A percentile compares a stretch with the other conserved stretches of the same genome.
Conservation (phyloP, 1,139 yeast genomes). For the Yamadazyma pseudoaaseri region DNA sequence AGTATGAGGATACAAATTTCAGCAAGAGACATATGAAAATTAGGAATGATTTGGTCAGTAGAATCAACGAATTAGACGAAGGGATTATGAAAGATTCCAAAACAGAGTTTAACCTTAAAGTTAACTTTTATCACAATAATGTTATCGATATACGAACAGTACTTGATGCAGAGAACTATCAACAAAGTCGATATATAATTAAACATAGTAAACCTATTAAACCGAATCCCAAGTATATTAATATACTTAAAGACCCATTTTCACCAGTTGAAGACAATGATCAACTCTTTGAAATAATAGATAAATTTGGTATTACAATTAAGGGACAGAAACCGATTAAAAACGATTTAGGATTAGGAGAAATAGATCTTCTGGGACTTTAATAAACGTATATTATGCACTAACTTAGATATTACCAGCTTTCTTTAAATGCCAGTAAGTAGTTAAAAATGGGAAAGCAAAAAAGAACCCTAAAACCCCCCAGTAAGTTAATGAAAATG, state of each 20-base stretch:
- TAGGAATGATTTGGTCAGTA: conserved; percentile 31
- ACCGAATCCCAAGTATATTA: conserved; percentile 12
- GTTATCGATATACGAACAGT: conserved; percentile 26
- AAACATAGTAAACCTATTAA: conserved; percentile 12
- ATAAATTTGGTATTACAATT: conserved; percentile 12
- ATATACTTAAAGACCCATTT: conserved; percentile 12
- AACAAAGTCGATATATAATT: conserved; percentile 12
- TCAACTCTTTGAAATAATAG: conserved; percentile 9
- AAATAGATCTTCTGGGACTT: not conserved
- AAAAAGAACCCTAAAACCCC: conserved; percentile 65
- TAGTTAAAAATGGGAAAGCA: conserved; percentile 65
- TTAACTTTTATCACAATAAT: conserved; percentile 25
- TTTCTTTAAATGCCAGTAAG: conserved; percentile 72
- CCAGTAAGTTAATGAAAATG: conserved; percentile 79
- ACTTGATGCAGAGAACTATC: conserved; percentile 28
- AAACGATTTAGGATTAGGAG: too few species aligned
- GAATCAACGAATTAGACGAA: conserved; percentile 35
- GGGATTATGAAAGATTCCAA: conserved; percentile 21
- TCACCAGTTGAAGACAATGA: conserved; percentile 12
- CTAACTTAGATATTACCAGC: conserved; percentile 43
- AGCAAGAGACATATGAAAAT: conserved; percentile 15
- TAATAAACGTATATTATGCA: not conserved
- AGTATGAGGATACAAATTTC: conserved; percentile 14
- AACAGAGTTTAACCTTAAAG: conserved; percentile 24
- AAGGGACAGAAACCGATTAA: conserved; percentile 3